Evolutionary conservation across 139 green algal genomes (phyloP), one percentile per base, ranked within the genome.

Genomic region (Chlorella sorokiniana): DNA sequence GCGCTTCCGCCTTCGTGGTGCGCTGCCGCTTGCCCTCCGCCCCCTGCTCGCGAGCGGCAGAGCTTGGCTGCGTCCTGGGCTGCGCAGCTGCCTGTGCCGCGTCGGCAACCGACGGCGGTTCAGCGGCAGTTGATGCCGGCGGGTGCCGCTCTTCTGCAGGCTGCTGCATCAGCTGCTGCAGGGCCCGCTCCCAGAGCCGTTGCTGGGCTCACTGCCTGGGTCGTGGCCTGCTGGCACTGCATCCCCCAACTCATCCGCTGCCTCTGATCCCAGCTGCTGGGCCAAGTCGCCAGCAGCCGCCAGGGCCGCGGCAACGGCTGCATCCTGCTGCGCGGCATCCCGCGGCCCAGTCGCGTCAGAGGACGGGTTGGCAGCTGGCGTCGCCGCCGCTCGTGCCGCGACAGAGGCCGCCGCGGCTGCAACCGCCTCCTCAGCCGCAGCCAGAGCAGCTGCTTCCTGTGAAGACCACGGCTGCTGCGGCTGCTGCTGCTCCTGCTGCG

Each of bases 381-480:
- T 31, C 6, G 56, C 56, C 22, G 56, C 56, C 56, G 56, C 56
- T 16, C 31, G 9, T 45, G 70, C 44, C 31, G 75, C 42, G 27
- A 77, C n/a, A 2, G 45, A 40, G 11, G 67, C 68, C 9, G 77
- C 38, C 3, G 77, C 77, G 1, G 41, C 73, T 41, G 73, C 73
- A 5, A 79, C 10, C 40, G 73, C 73, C 35, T 68, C 73, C 25
- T 69, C 73, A 1, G 73, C 73, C 73, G 51, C 73, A 35, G 54
- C 73, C 9, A 20, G 45, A 20, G 71, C 71, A 33, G 71, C 71
- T 20, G 71, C 71, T 4, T 37, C 64, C 35, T 41, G 64, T n/a
- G 22, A 3, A 59, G 6, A 54, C 38, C 9, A 61, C 31, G 8
- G 10, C 48, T 18, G 68, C 35, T 31, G 35, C 18, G 7, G 27